These are phyloP conservation scores for Microdochium paspali DNA, from an alignment of 2,329 filamentous ascomycete genomes.

Conservation along the genomic window DNA sequence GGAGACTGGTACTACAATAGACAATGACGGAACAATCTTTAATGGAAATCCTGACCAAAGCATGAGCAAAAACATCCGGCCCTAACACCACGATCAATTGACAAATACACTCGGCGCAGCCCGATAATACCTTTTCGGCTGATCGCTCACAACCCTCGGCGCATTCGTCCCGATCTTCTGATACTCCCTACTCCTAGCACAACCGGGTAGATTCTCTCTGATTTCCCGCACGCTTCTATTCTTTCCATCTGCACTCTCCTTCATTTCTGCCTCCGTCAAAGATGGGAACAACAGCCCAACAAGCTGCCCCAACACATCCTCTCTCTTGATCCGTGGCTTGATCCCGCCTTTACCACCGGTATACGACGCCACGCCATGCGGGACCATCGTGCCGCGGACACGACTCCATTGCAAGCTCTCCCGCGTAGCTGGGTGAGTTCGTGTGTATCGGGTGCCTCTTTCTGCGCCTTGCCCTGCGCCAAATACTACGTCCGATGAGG, in stretches of 20 bases:
- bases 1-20: too few species aligned
- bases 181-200: background rate
- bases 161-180: background rate
- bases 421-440: background rate
- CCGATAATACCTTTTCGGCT: constrained; percentile 19
- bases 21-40: too few species aligned
- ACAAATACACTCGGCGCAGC: constrained; percentile 4
- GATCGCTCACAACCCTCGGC: background rate
- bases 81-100: too few species aligned
- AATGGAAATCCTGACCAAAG: too few species aligned
- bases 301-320: background rate
- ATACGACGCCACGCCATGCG: background rate
- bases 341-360: background rate
- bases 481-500: background rate
- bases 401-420: background rate
- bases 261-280: too few species aligned
- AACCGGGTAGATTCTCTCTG: background rate
- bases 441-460: background rate
- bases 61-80: too few species aligned
- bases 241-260: too few species aligned
- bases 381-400: background rate
- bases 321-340: background rate
- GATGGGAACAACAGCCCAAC: background rate
- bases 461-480: background rate
- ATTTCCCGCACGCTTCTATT: too few species aligned